Base-by-base conservation (phyloP, 495 filamentous ascomycete genomes). In the Aspergillus saccharolyticus region DNA sequence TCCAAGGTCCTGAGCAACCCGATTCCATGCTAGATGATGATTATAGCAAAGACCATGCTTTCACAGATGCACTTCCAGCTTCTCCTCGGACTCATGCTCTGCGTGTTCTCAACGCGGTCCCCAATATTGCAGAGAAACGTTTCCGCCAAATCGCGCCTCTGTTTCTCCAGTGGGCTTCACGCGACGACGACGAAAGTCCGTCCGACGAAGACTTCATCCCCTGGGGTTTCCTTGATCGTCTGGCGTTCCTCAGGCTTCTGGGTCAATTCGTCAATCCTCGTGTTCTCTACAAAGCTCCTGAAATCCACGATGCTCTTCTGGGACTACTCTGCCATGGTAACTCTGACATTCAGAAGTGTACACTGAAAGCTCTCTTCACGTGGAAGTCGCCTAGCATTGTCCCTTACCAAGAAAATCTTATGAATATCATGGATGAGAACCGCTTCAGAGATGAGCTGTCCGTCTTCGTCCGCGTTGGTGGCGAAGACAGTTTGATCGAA, bases 361-460 rank as follows among this genome's bases (percentile, higher is more conserved):
- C 90, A 4, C 79, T 99, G 33, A 92, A 90, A 64, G 90, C 88
- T 25, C 82, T 99, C 19, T 80, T 94, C 45, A 83, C 91, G 0
- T 97, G 94, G 93, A 97, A 96, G 67, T 78, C 82, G 39, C 75
- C 86, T 2, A 83, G 78, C 17, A 77, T 99, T 48, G 79, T 78
- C 46, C 84, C 85, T 3, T 97, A 96, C 64, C 82, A 92, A 58
- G 92, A 96, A 62, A 88, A 91, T 59, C 77, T 99, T 8, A 80
- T 89, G 42, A 94, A 93, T 59, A 78, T 99, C 4, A 78, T 97
- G 15, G 95, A 99, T 62, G 94, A 97, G 57, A 83, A 89, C 3
- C 79, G 89, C 45, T 97, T 97, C 73, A 86, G 89, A 63, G 95
- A 97, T 64, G 91, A 97, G 70, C 81, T 97, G 15, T 83, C 90